Evolutionary conservation across 2,329 filamentous ascomycete species (phyloP), one percentile per base, ranked within the genome.

Genomic region (Aspergillus jensenii): DNA sequence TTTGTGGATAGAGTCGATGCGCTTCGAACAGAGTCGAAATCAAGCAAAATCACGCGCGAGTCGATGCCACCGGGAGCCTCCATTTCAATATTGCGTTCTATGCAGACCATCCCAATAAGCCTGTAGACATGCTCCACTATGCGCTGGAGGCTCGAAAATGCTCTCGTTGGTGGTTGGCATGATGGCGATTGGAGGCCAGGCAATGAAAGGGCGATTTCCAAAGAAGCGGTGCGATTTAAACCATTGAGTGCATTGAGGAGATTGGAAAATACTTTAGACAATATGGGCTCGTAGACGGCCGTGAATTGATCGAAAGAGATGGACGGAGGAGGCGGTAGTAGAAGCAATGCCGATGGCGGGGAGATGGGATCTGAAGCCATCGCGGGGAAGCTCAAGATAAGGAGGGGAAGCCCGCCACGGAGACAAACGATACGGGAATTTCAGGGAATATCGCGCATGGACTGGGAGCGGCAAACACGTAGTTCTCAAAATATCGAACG

Each of bases 71-170:
- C 86, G 0, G 85, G 82, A 37, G 85, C 84, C 78, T 84, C 79
- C 75, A 90, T 71, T 74, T 90, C 76, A 73, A 88, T 77, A 78
- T 78, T 78, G 48, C 84, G 78, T 63, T 86, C 81, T 12, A 87
- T 84, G 61, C 89, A 91, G n/a, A 91, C 79, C 46, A 87, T 78
- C 35, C 88, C 88, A 56, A 95, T 79, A 50, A 97, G 82, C 67
- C 87, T 87, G 80, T 98, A 98, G 23, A 96, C 71, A 25, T 84
- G 84, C 3, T 90, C 89, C 21, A 97, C 76, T 5, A 93, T 79
- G n/a, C 82, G 80, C 73, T 96, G 91, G 0, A 87, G 83, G n/a
- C 82, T 76, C 35, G 81, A 70, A 82, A 92, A 96, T 17, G 84
- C 78, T 46, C 84, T 77, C 23, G 82, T 78, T 65, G 83, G 81